phyloP scores from a whole-genome alignment of 805 yeast species.

The Ogataea trehaloabstinens region DNA sequence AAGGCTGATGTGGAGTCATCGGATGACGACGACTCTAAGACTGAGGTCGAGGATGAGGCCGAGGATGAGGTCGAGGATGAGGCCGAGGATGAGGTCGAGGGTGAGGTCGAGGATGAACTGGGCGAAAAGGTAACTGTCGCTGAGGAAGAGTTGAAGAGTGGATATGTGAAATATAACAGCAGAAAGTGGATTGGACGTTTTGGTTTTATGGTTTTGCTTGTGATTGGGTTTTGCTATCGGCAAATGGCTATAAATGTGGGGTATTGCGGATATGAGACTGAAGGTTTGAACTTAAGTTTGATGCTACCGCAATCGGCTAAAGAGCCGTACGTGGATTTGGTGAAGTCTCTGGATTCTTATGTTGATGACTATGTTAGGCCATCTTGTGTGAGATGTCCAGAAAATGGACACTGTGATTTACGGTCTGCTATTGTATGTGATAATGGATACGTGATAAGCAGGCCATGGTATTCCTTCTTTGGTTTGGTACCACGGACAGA shows the following conservation, averaged over 20 bases:
- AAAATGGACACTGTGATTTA: conserved; percentile 71
- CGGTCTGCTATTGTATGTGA: conserved; percentile 63
- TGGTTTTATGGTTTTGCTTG: conserved; percentile 33
- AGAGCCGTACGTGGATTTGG: conserved; percentile 11
- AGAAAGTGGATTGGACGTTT: conserved; percentile 12
- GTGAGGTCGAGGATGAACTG: conserved; percentile 11
- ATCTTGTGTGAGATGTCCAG: conserved; percentile 74
- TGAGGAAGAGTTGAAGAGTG: neutral
- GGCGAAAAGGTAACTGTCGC: neutral
- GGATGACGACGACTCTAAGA: conserved; percentile 12
- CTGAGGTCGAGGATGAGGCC: conserved; percentile 10
- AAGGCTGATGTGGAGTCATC: conserved; percentile 19
- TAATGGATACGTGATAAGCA: conserved; percentile 54
- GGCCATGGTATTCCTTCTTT: conserved; percentile 53
- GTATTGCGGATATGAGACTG: conserved; percentile 65
- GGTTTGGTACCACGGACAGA: conserved; percentile 63
- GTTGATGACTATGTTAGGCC: conserved; percentile 52
- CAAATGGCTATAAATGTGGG: conserved; percentile 65
- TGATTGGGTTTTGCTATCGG: conserved; percentile 51
- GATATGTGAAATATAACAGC: neutral
- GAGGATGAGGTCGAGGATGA: conserved; percentile 3
- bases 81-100: conserved; percentile 12
- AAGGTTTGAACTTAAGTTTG: conserved; percentile 15
- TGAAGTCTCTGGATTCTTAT: conserved; percentile 40
- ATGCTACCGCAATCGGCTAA: conserved; percentile 19